These are phyloP conservation scores for Jaminaea rosea DNA, from an alignment of 1,284 basidiomycete species.

Conservation along the genomic window DNA sequence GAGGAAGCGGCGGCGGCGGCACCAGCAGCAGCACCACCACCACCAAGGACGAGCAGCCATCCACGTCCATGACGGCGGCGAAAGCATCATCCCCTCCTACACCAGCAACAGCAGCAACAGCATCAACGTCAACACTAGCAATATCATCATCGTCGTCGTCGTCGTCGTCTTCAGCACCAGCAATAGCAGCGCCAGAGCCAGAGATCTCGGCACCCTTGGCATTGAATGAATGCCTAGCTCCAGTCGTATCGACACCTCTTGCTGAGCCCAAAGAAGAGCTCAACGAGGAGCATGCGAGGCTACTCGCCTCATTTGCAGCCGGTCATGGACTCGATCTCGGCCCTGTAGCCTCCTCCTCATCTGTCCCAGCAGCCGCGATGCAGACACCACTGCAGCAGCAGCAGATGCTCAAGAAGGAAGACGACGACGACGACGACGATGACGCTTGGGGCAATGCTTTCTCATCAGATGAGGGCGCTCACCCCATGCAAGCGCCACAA, in stretches of 20 bases:
- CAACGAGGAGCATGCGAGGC: conserved; percentile 15
- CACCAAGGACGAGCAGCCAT: not conserved
- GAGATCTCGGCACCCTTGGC: no score
- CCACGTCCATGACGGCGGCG: no score
- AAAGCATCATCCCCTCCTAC: no score
- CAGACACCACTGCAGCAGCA: no score
- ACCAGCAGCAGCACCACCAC: not conserved
- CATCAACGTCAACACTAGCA: no score
- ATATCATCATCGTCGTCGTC: not conserved
- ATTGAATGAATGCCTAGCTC: not conserved
- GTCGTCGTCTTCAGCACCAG: not conserved
- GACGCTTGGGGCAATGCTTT: not conserved
- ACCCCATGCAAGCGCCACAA: conserved; percentile 1
- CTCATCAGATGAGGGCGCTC: not conserved
- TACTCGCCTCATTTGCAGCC: conserved; percentile 23
- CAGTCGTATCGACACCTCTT: not conserved
- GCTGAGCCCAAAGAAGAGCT: not conserved
- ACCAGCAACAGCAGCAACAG: no score
- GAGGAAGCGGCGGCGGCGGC: no score
- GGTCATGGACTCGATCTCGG: conserved; percentile 13
- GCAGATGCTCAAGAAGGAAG: not conserved
- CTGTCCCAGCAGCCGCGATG: no score
- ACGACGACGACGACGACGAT: not conserved
- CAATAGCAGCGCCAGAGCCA: conserved; percentile 7
- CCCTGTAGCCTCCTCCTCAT: conserved; percentile 11